Base-by-base conservation (phyloP, 495 filamentous ascomycete species). In the Xylaria grammica region DNA sequence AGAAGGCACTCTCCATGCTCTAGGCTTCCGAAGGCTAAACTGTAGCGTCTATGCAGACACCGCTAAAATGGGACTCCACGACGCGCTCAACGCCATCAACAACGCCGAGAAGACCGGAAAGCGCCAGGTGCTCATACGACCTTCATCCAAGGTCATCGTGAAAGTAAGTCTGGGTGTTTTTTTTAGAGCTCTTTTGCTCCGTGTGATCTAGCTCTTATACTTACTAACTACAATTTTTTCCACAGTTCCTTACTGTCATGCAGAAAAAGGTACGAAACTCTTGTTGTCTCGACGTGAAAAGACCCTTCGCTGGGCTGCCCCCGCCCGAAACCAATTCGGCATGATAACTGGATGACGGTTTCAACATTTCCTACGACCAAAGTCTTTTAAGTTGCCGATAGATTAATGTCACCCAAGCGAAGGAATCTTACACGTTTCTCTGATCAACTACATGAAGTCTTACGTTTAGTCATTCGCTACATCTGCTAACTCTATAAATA, bases 341-440 rank as follows among this genome's bases (percentile, higher is more conserved):
- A 86, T 97, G 92, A 98, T 97, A 98, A 98, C 95, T 98, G 96
- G 94, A 91, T 90, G 87, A 89, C 85, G 87, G 86, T 93, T 88
- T 90, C 89, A 84, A 57, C 45, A 85, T 75, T 74, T 71, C 72
- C 87, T 78, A 97, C 92, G 90, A 88, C 87, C 87, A 87, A 86
- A 90, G 94, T 90, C 93, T 89, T 97, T 97, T 97, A 98, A 97
- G 90, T 95, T 83, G 85, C 92, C 94, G 95, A 92, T 87, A 99
- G 79, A 99, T 93, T 65, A 82, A 78, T 62, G 64, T 68, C 65
- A 70, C 70, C 79, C 75, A 69, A 71, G 71, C 77, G 84, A 89
- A 70, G 86, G 83, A 86, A 90, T 93, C 92, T 97, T 96, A 97
- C 92, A 97, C 91, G 90, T 94, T 91, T 83, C 61, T 87, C 86